Evolutionary conservation across 2,329 filamentous ascomycete species (phyloP).

Genomic region (Fusarium sororula): DNA sequence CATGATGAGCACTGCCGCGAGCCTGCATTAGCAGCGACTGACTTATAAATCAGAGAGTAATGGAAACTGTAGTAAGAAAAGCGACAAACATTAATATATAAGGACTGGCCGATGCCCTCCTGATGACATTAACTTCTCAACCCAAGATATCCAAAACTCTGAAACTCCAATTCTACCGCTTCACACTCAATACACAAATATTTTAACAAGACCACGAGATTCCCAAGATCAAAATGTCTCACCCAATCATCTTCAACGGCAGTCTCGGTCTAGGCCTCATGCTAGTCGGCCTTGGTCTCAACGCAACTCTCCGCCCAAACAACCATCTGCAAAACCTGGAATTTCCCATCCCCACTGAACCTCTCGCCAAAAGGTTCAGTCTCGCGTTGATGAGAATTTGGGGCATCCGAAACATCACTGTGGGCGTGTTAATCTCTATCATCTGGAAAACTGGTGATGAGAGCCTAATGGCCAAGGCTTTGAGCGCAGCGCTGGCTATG

Average conservation of each 20-base stretch:
- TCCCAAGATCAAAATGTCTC: not conserved
- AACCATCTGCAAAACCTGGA: not conserved
- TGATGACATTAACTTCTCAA: fast-evolving
- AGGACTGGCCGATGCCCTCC: fast-evolving
- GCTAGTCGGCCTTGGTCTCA: slow-evolving; percentile 5
- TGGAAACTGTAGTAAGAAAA: not conserved
- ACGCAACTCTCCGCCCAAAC: slow-evolving; percentile 11
- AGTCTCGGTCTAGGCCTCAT: not conserved
- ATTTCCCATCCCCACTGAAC: slow-evolving; percentile 7
- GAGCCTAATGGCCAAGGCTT: not conserved
- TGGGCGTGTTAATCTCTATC: not conserved
- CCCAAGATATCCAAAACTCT: not conserved
- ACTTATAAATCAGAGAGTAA: not conserved
- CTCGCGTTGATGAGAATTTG: slow-evolving; percentile 8
- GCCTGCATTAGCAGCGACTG: not conserved
- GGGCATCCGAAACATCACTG: slow-evolving; percentile 14
- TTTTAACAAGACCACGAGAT: not conserved
- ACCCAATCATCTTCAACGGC: slow-evolving; percentile 14
- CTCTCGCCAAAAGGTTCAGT: slow-evolving; percentile 6
- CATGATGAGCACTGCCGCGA: not conserved
- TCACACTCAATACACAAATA: not conserved
- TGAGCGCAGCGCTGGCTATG: not conserved
- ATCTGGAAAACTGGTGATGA: not conserved
- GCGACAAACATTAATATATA: not conserved
- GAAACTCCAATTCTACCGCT: no score